Evolutionary conservation across 1,284 basidiomycete genomes (phyloP), one percentile per base, ranked within the genome.

Genomic region (Porogramme epimiltina): DNA sequence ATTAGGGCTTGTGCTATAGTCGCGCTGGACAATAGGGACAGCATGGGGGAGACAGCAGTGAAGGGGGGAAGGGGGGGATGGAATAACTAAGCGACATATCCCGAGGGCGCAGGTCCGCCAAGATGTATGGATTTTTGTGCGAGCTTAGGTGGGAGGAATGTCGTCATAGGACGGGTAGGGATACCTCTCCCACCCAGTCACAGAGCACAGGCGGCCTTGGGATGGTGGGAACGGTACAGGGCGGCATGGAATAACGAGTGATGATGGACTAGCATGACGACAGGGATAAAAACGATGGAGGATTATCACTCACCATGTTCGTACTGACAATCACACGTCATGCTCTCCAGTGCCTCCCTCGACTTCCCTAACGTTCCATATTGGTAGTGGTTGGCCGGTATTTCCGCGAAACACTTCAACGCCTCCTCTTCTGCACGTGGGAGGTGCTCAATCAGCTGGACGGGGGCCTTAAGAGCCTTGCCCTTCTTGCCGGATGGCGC

Each of bases 321-420:
- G 70, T 86, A 94, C 50, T 75, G 73, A 73, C 95, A 98, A 68
- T 97, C 95, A 76, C 95, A 98, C 38, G 87, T 85, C 88, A 94
- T 93, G 71, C 91, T 89, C 74, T 98, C 95, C 63, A 91, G 81
- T 51, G 89, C 84, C 70, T 95, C 93, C 66, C 89, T 85, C 42
- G 90, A 93, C 62, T 85, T 81, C 11, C 97, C 97, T 48, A 99
- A 75, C 37, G 87, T 82, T 66, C 89, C 88, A 70, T 88, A 89
- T 75, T 96, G 92, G 68, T 98, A 98, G 62, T 86, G 85, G 67
- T 95, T 98, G 61, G 77, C 81, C 49, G 73, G 63, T 62, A 98
- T 84, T 68, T 89, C 82, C 54, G 72, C 74, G 65, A 95, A 99
- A 5, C 84, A 89, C 60, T 73, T 74, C 60, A 88, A 70, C 25